Percentiles rank a stretch among this genome's conserved stretches.
Evolutionary conservation across 345 rosid species (phyloP).

Genomic region (Citrus unshiu): DNA sequence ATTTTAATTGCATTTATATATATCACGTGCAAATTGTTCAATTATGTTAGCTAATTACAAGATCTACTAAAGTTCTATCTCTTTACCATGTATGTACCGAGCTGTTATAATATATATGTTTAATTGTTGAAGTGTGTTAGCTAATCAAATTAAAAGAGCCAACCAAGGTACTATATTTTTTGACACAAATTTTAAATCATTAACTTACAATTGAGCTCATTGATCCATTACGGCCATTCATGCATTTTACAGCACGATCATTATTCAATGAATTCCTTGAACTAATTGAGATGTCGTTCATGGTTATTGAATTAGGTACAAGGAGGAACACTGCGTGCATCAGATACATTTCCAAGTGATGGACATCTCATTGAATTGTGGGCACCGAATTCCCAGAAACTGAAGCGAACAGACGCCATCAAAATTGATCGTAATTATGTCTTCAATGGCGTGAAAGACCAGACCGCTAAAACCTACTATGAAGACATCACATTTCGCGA

Average conservation of each 20-base stretch:
- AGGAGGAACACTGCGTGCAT: constrained; percentile 69
- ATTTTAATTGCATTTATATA: neutral
- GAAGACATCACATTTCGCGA: constrained; percentile 62
- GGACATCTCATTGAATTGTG: constrained; percentile 52
- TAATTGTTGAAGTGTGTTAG: no score
- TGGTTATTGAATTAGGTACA: constrained; percentile 36
- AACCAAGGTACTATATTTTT: no score
- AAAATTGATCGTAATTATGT: neutral
- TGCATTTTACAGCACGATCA: no score
- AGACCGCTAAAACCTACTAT: constrained; percentile 26
- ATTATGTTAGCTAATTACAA: no score
- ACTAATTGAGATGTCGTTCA: neutral
- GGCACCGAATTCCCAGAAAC: constrained; percentile 32
- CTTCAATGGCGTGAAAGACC: constrained; percentile 18
- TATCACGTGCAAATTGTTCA: no score
- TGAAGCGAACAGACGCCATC: neutral
- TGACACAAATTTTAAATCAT: no score
- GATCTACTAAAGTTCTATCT: rapidly evolving
- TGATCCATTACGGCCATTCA: no score
- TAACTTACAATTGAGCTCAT: no score
- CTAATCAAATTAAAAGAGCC: no score
- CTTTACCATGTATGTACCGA: no score
- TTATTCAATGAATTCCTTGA: no score
- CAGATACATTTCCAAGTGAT: constrained; percentile 54
- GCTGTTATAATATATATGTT: no score